A percentile compares a stretch with the other conserved stretches of the same genome.
These are phyloP conservation scores for Leccinum rimulosum DNA, from an alignment of 768 basidiomycete species.

Conservation along the genomic window DNA sequence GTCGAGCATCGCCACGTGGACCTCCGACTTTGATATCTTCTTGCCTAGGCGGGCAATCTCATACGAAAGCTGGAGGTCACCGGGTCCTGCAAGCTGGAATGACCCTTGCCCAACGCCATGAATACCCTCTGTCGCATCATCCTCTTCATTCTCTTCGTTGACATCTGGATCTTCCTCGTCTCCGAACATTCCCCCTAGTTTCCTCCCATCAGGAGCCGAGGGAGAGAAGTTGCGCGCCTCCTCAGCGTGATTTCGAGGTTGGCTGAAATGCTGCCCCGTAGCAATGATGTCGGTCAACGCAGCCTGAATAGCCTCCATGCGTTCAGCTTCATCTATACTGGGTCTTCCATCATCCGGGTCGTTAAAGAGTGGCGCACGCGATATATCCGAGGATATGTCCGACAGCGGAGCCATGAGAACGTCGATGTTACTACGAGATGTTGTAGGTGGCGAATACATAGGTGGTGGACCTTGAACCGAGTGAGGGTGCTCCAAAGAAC, in stretches of 20 bases:
- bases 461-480: slow-evolving; percentile 20
- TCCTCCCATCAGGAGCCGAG: slow-evolving; percentile 12
- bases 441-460: slow-evolving; percentile 17
- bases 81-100: slow-evolving; percentile 80
- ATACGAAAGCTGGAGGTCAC: slow-evolving; percentile 83
- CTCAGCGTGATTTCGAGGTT: slow-evolving; percentile 13
- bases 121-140: slow-evolving; percentile 24
- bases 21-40: slow-evolving; percentile 72
- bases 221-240: slow-evolving; percentile 6
- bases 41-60: slow-evolving; percentile 80
- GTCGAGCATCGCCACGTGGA: slow-evolving; percentile 81
- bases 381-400: slow-evolving; percentile 48
- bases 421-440: slow-evolving; percentile 56
- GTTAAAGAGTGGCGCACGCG: slow-evolving; percentile 76
- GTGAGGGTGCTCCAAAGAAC: slow-evolving; percentile 15
- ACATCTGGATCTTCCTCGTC: slow-evolving; percentile 38
- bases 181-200: slow-evolving; percentile 32
- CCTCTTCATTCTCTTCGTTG: slow-evolving; percentile 50
- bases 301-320: slow-evolving; percentile 96
- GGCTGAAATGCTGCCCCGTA: slow-evolving; percentile 57
- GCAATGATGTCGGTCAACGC: slow-evolving; percentile 96
- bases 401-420: slow-evolving; percentile 75
- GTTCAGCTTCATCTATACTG: slow-evolving; percentile 65
- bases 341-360: slow-evolving; percentile 62
- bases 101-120: slow-evolving; percentile 43